Evolutionary conservation across 192 early-diverging fungal genomes (phyloP).

Genomic region (Mortierella claussenii): DNA sequence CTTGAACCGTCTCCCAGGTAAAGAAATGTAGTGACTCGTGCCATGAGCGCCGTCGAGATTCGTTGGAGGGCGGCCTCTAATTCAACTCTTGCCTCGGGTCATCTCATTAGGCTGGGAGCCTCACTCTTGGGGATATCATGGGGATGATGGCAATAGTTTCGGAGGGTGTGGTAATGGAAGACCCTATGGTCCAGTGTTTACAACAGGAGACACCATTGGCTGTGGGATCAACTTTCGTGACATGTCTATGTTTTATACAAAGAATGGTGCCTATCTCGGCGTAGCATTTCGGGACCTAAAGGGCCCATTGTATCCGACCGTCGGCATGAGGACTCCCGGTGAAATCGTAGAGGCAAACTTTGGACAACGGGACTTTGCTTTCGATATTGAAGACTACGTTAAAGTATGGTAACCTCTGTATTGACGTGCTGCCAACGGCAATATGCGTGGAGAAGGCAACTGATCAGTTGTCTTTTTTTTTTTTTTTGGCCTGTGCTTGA

Average conservation of each 20-base stretch:
- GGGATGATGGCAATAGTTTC: constrained; percentile 93
- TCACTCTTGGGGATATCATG: constrained; percentile 96
- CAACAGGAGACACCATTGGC: constrained; percentile 94
- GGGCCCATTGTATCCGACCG: constrained; percentile 70
- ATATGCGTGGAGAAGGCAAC: not conserved
- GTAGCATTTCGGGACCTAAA: constrained; percentile 56
- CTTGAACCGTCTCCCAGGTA: constrained; percentile 85
- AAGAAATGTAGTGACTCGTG: too few relatives aligned
- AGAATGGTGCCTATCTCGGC: constrained; percentile 85
- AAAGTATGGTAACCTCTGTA: constrained; percentile 43
- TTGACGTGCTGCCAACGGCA: not conserved
- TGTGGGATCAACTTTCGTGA: constrained; percentile 90
- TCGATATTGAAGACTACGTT: constrained; percentile 77
- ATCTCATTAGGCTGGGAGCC: constrained; percentile 91
- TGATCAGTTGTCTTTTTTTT: not conserved
- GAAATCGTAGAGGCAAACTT: constrained; percentile 84
- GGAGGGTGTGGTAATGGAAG: constrained; percentile 78
- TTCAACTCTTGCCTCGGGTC: too few relatives aligned
- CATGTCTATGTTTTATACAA: constrained; percentile 87
- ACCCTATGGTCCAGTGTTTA: constrained; percentile 88
- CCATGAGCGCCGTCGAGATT: too few relatives aligned
- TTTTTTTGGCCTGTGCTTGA: not conserved
- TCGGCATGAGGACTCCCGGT: constrained; percentile 79
- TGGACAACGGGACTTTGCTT: constrained; percentile 75
- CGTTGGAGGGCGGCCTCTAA: too few relatives aligned